Evolutionary conservation across 306 rosid species (phyloP), one percentile per base, ranked within the genome.

Genomic region (Betula pendula): DNA sequence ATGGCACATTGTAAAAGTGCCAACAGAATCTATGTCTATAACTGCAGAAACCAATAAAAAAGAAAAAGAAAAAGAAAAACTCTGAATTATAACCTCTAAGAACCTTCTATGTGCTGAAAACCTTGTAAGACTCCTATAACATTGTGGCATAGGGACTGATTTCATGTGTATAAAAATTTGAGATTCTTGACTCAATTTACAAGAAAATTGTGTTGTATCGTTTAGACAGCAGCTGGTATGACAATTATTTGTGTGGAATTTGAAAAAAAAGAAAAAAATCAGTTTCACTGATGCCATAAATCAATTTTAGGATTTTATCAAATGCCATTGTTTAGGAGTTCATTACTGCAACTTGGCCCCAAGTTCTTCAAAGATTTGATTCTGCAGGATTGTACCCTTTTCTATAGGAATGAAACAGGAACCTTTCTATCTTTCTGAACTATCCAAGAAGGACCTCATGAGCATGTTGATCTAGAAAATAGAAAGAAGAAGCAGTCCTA

Each of bases 1-100:
- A 62, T 79, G 82, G 83, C 98, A 90, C 98, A 95, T 95, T 71
- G 96, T 94, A 87, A 89, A 94, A n/a, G 98, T 94, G 20, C 97
- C 98, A 84, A 94, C 98, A 68, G 98, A 81, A 83, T 95, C 98
- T 65, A 95, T 95, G 82, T 95, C 98, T 84, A 95, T 22, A 77
- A 95, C 98, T 95, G 93, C 81, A 87, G 45, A 48, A 51, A 74
- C 14, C 70, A 65, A 65, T 35, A 2, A 3, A 65, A 65, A n/a
- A 65, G 9, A 19, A 43, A 40, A 65, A 17, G 5, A 35, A 35
- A 35, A 35, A 35, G 5, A 3, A 38, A 29, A 29, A 29, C 69
- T 5, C 38, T 65, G 27, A 65, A 29, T 29, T n/a, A 17, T 9
- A 35, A 19, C 22, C 27, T 65, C 70, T 35, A 65, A 65, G 27